Conservation (phyloP, 257 asterid genomes). For the Solanum chilense region DNA sequence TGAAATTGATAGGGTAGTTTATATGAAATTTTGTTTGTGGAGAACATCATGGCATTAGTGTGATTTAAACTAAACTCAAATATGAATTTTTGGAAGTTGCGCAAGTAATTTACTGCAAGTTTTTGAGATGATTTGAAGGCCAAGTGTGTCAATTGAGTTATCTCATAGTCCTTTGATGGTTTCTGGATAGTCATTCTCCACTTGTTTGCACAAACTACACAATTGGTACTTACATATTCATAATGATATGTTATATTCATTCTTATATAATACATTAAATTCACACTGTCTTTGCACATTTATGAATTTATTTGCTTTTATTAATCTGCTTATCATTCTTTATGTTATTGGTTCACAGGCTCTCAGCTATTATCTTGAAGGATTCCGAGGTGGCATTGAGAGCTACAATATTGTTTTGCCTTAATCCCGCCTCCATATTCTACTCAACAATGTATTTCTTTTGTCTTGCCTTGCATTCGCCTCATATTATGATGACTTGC, state of each 20-base stretch:
- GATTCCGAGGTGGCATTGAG: slow-evolving; percentile 64
- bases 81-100: background rate
- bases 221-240: background rate
- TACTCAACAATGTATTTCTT: slow-evolving; percentile 77
- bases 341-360: slow-evolving; percentile 33
- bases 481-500: background rate
- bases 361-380: slow-evolving; percentile 55
- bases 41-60: background rate
- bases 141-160: background rate
- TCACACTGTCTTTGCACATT: background rate
- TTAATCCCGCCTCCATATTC: slow-evolving; percentile 93
- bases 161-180: background rate
- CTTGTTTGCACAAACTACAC: background rate
- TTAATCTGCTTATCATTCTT: background rate
- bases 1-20: background rate
- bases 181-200: background rate
- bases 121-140: background rate
- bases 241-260: background rate
- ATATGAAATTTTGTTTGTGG: background rate
- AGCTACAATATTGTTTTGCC: slow-evolving; percentile 84
- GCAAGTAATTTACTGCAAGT: background rate
- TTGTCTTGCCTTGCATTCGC: slow-evolving; percentile 4
- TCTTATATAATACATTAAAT: background rate
- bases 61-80: background rate
- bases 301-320: background rate